phyloP scores from a whole-genome alignment of 2,329 filamentous ascomycete species.

The Dothideomycetes sp. region DNA sequence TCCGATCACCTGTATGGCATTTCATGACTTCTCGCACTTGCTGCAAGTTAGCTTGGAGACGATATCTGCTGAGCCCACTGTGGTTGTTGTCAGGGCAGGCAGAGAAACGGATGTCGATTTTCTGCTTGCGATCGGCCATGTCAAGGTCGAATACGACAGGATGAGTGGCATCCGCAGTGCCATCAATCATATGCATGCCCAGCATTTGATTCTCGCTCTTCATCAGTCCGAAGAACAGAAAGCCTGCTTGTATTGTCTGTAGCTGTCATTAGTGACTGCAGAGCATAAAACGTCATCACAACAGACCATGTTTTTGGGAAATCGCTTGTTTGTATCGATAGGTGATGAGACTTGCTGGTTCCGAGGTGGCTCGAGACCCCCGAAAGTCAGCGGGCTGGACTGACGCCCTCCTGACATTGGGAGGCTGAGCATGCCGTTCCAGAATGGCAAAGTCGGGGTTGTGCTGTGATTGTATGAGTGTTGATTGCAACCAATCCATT shows the following conservation, averaged over 20 bases:
- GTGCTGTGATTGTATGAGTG: too few species aligned
- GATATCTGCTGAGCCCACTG: background rate
- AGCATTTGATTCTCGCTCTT: constrained; percentile 45
- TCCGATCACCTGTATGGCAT: background rate
- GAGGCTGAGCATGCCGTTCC: too few species aligned
- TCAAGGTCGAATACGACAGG: constrained; percentile 7
- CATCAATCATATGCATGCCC: constrained; percentile 44
- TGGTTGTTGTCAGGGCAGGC: constrained; percentile 1
- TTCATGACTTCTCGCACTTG: background rate
- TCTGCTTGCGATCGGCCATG: constrained; percentile 4
- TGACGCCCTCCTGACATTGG: too few species aligned
- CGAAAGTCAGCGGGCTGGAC: too few species aligned
- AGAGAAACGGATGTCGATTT: constrained; percentile 9
- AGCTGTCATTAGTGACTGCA: too few species aligned
- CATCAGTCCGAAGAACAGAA: constrained; percentile 53
- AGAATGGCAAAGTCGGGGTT: too few species aligned
- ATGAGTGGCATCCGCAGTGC: background rate
- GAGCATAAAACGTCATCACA: too few species aligned
- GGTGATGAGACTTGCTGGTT: constrained; percentile 4
- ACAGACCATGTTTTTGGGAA: constrained; percentile 12
- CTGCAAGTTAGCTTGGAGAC: background rate
- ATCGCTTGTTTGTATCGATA: background rate
- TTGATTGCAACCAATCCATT: too few species aligned
- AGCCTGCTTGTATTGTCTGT: constrained; percentile 11
- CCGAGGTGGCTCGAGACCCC: too few species aligned